phyloP scores from a whole-genome alignment of 371 early-diverging fungal species.

The Paraphysoderma sedebokerense region DNA sequence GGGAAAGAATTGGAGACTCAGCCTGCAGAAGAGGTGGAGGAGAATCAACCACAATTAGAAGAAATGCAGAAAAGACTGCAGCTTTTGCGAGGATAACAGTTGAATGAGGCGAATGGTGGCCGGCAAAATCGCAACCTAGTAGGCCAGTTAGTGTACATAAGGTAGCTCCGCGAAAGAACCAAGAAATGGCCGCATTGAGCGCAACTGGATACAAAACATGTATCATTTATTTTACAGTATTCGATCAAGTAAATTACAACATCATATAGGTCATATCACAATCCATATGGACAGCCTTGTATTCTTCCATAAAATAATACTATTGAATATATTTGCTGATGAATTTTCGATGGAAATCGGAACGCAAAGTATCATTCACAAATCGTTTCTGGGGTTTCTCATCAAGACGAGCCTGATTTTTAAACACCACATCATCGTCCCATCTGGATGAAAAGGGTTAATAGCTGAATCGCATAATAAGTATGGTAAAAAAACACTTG shows the following conservation, averaged over 20 bases:
- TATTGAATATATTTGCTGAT: conserved; percentile 74
- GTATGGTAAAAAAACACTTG: conserved; percentile 5
- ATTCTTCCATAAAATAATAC: too few relatives aligned
- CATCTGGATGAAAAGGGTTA: conserved; percentile 27
- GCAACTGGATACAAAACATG: too few relatives aligned
- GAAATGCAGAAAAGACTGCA: conserved; percentile 70
- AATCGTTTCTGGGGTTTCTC: conserved; percentile 81
- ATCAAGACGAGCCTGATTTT: conserved; percentile 77
- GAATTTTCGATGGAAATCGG: conserved; percentile 90
- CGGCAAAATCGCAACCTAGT: too few relatives aligned
- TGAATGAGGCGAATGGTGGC: too few relatives aligned
- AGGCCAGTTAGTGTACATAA: too few relatives aligned
- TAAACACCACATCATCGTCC: conserved; percentile 96
- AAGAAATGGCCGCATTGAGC: too few relatives aligned
- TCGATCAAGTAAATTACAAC: too few relatives aligned
- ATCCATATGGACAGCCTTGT: too few relatives aligned
- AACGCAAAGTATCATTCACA: conserved; percentile 86
- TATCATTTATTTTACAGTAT: too few relatives aligned
- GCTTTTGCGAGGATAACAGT: conserved; percentile 31
- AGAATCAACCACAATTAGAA: conserved; percentile 57
- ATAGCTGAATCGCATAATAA: not conserved
- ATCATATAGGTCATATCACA: too few relatives aligned
- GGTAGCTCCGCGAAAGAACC: too few relatives aligned
- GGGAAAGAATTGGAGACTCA: conserved; percentile 30
- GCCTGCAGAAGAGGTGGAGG: conserved; percentile 30